Percentiles rank a stretch among this genome's conserved stretches.
Conservation (phyloP, 2,329 filamentous ascomycete species). For the Aspergillus novofumigatus region DNA sequence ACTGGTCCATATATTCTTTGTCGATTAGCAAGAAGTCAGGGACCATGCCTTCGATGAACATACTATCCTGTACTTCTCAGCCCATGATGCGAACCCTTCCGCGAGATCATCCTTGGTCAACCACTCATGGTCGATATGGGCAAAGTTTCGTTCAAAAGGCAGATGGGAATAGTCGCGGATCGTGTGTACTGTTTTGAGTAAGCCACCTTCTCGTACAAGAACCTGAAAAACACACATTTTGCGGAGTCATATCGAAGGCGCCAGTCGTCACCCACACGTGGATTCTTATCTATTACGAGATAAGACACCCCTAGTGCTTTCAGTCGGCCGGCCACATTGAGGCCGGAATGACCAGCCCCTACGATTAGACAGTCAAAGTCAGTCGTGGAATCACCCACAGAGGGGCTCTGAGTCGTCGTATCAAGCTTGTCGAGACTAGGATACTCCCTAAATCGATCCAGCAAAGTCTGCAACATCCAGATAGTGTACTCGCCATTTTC, state of each 20-base stretch:
- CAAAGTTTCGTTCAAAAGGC: background rate
- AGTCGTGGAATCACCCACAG: background rate
- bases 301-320: constrained; percentile 41
- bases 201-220: too few relatives aligned
- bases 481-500: background rate
- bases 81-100: background rate
- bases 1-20: background rate
- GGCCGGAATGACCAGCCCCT: constrained; percentile 44
- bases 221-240: constrained; percentile 16
- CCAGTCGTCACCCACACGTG: constrained; percentile 45
- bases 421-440: background rate
- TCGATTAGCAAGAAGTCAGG: background rate
- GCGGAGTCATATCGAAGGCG: constrained; percentile 44
- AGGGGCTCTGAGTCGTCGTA: background rate
- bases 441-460: background rate
- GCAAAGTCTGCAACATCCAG: background rate
- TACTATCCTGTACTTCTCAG: background rate
- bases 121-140: background rate
- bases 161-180: background rate
- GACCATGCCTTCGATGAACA: background rate
- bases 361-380: constrained; percentile 20
- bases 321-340: constrained; percentile 42
- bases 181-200: constrained; percentile 18
- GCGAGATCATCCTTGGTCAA: background rate
- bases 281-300: constrained; percentile 44